Conservation (phyloP, 805 yeast species). For the Cyberlindnera bimundalis region DNA sequence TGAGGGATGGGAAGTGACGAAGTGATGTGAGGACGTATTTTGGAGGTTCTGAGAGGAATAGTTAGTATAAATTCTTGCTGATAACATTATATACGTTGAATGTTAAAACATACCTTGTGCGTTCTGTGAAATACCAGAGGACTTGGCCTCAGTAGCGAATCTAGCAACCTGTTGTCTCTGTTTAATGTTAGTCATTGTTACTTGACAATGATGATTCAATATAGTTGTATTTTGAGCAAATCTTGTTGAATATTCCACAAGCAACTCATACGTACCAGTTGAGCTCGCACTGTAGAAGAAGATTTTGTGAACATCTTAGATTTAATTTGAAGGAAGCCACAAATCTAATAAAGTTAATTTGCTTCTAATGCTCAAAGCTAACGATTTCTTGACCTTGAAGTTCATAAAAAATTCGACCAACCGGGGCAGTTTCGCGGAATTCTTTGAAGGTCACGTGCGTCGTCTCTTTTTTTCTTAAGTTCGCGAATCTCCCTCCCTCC, state of each 20-base stretch:
- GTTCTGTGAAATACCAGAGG: conserved; percentile 8
- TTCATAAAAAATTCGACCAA: background rate
- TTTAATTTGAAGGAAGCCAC: background rate
- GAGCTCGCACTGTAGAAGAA: conserved; percentile 6
- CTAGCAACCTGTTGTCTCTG: conserved; percentile 22
- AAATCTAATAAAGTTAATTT: background rate
- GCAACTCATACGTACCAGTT: conserved; percentile 5
- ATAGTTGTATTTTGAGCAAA: no score
- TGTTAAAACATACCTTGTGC: conserved; percentile 20
- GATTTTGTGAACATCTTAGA: conserved; percentile 12
- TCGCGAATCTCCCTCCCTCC: background rate
- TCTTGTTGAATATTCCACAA: no score
- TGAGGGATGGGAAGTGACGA: conserved; percentile 85
- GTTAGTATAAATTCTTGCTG: conserved; percentile 4
- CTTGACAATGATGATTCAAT: background rate
- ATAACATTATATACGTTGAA: no score
- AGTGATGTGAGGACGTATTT: conserved; percentile 71
- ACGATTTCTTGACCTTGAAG: background rate
- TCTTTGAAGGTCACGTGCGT: background rate
- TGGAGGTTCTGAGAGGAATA: conserved; percentile 48
- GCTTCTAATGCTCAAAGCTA: background rate
- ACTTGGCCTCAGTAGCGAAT: conserved; percentile 23
- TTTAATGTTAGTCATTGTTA: conserved; percentile 7
- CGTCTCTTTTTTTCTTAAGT: background rate
- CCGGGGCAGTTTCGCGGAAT: background rate